phyloP scores from a whole-genome alignment of 441 rosid species.

The Manihot esculenta region DNA sequence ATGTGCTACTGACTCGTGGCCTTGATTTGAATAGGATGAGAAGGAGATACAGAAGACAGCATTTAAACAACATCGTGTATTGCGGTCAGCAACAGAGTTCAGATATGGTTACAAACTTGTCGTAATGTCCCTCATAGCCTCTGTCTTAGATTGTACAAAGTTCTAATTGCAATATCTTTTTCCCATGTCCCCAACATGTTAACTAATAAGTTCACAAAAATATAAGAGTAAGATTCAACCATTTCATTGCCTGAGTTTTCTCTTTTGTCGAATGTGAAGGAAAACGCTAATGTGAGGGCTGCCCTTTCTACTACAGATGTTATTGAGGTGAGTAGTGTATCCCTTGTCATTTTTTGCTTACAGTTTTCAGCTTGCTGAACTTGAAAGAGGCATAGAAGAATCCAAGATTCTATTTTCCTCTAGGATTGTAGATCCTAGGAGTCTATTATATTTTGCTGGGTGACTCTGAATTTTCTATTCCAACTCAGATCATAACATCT shows the following conservation, averaged over 20 bases:
- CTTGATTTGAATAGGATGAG: slow-evolving; percentile 59
- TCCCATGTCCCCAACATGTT: background rate
- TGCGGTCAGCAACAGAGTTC: slow-evolving; percentile 69
- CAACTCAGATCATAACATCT: background rate
- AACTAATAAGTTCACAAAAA: background rate
- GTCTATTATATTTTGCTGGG: background rate
- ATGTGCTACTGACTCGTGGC: slow-evolving; percentile 13
- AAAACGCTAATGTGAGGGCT: slow-evolving; percentile 74
- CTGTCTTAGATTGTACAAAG: background rate
- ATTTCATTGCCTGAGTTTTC: slow-evolving; percentile 1
- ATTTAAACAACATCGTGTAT: slow-evolving; percentile 60
- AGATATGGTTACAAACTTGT: slow-evolving; percentile 97
- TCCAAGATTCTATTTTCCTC: background rate
- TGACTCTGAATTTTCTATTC: background rate
- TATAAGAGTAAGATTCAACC: background rate
- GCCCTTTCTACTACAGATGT: slow-evolving; percentile 70
- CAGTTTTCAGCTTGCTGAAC: background rate
- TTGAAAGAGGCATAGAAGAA: background rate
- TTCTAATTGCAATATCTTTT: background rate
- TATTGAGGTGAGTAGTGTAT: slow-evolving; percentile 56
- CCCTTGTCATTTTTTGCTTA: no score
- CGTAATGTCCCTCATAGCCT: slow-evolving; percentile 45
- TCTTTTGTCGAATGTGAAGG: slow-evolving; percentile 44
- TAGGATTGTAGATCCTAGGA: background rate
- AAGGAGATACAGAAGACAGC: slow-evolving; percentile 90